Evolutionary conservation across 164 flowering plant species (phyloP).

Genomic region (Stephania japonica): DNA sequence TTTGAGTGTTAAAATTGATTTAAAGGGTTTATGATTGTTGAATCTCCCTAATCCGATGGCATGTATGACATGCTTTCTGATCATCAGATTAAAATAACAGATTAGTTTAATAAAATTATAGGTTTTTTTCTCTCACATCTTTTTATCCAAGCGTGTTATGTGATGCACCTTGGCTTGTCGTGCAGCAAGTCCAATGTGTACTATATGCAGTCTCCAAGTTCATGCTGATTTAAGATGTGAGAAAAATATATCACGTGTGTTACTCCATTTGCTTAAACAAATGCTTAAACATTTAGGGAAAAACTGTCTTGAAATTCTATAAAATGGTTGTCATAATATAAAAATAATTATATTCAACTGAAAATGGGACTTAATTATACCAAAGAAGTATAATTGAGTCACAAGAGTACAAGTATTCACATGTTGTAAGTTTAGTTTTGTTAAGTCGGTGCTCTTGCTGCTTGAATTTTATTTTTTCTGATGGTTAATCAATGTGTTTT

Average conservation of each 20-base stretch:
- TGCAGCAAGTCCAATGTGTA: too few species aligned
- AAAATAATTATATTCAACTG: neutral
- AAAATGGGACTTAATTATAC: neutral
- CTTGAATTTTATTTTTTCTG: neutral
- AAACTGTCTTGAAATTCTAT: neutral
- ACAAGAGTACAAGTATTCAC: neutral
- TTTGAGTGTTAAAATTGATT: too few species aligned
- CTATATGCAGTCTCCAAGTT: too few species aligned
- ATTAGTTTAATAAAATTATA: neutral
- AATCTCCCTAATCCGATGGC: too few species aligned
- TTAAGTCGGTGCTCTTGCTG: neutral
- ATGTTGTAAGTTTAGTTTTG: neutral
- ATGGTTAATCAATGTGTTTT: neutral
- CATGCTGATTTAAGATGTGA: too few species aligned
- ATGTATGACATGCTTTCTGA: neutral
- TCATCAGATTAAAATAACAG: neutral
- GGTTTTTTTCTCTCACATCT: too few species aligned
- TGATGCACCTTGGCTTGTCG: too few species aligned
- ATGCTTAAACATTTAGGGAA: neutral
- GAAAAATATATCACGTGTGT: too few species aligned
- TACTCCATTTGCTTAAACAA: neutral
- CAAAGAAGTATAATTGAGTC: neutral
- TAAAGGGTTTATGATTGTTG: too few species aligned
- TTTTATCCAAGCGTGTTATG: too few species aligned
- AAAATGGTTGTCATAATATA: neutral